Percentiles rank a stretch among this genome's conserved stretches.
These are phyloP conservation scores for Suhomyces vadensis DNA, from an alignment of 805 yeast genomes.

Conservation along the genomic window DNA sequence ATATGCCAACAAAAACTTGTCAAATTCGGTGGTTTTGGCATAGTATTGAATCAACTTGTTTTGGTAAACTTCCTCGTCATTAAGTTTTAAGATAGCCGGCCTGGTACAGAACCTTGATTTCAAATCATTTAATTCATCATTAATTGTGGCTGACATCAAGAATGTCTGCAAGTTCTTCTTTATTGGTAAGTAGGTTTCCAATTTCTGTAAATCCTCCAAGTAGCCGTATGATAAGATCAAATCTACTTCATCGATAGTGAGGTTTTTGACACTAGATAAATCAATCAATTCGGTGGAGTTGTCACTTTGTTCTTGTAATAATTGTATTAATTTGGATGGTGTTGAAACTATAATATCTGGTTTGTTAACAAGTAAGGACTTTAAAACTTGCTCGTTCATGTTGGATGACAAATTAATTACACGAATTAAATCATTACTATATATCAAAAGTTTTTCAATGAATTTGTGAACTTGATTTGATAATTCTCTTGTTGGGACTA, in stretches of 20 bases:
- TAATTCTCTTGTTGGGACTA: conserved; percentile 93
- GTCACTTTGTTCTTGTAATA: conserved; percentile 40
- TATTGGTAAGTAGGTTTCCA: conserved; percentile 65
- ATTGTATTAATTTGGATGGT: conserved; percentile 70
- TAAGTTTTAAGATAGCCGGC: conserved; percentile 79
- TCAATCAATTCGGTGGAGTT: conserved; percentile 43
- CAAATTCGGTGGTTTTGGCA: conserved; percentile 84
- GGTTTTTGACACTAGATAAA: conserved; percentile 57
- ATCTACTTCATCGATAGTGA: conserved; percentile 96
- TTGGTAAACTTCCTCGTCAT: conserved; percentile 60
- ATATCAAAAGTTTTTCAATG: conserved; percentile 64
- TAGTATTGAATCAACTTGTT: conserved; percentile 78
- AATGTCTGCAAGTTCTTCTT: conserved; percentile 81
- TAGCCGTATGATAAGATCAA: conserved; percentile 87
- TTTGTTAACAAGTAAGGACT: conserved; percentile 64
- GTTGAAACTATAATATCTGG: conserved; percentile 88
- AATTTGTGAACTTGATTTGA: conserved; percentile 81
- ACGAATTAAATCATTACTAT: conserved; percentile 66
- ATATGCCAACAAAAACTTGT: conserved; percentile 85
- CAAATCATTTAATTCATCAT: conserved; percentile 77
- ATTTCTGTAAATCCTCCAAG: conserved; percentile 72
- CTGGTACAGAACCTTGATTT: conserved; percentile 77
- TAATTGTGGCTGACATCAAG: conserved; percentile 94
- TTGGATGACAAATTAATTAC: conserved; percentile 67
- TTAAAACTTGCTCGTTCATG: conserved; percentile 67